These are phyloP conservation scores for Phytophthora boehmeriae DNA, from an alignment of 352 stramenopile species.

Conservation along the genomic window DNA sequence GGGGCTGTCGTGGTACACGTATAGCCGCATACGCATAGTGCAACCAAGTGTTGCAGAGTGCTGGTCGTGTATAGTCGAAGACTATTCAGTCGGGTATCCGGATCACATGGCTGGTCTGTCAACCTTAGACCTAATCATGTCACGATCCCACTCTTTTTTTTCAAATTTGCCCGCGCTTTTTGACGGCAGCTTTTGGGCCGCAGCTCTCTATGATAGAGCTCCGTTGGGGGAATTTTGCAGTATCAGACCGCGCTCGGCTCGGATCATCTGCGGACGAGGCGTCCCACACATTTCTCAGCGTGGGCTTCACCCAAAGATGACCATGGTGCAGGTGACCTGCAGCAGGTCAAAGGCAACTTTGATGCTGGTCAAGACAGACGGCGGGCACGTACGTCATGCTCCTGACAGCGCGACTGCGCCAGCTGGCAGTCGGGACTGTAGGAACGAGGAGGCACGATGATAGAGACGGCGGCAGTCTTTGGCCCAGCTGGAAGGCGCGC, in stretches of 20 bases:
- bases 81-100: neutral
- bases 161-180: too few species aligned
- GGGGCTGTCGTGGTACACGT: too few species aligned
- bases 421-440: constrained; percentile 25
- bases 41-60: too few species aligned
- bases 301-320: constrained; percentile 13
- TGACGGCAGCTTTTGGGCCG: neutral
- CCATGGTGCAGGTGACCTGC: too few species aligned
- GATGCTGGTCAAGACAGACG: neutral
- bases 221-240: too few species aligned
- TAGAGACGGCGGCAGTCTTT: neutral
- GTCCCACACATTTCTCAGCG: constrained; percentile 34
- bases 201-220: too few species aligned
- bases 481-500: constrained; percentile 3
- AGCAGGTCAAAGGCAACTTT: too few species aligned
- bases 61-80: neutral
- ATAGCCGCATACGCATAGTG: too few species aligned
- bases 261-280: constrained; percentile 26
- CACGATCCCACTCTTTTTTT: neutral
- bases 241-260: neutral
- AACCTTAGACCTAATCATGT: neutral
- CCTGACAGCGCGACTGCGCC: constrained; percentile 5
- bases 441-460: constrained; percentile 27
- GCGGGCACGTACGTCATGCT: neutral
- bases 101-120: neutral